phyloP scores from a whole-genome alignment of 2,329 filamentous ascomycete species.

The Neopestalotiopsis rosae region DNA sequence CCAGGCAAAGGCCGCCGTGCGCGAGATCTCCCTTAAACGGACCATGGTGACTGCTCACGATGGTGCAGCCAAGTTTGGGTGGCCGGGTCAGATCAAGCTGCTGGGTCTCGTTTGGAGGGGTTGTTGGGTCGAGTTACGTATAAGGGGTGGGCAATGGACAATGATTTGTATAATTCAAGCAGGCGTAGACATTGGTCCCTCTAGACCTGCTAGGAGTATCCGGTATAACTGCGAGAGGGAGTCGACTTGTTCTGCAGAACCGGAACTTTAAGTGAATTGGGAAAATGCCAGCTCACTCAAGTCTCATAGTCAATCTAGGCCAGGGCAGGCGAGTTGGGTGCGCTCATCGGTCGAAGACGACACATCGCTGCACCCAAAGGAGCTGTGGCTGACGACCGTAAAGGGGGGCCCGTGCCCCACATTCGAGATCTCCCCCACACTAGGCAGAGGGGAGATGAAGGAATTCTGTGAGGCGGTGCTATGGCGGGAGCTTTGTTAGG shows the following conservation, averaged over 20 bases:
- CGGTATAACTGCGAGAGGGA: background rate
- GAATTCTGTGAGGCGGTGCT: constrained; percentile 17
- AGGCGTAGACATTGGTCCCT: constrained; percentile 39
- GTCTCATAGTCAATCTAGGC: constrained; percentile 2
- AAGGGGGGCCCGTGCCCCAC: constrained; percentile 6
- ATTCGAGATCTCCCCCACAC: constrained; percentile 2
- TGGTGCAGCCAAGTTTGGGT: constrained; percentile 25
- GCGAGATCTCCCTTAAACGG: constrained; percentile 92
- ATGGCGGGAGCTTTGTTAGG: background rate
- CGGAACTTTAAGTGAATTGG: background rate
- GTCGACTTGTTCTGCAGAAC: background rate
- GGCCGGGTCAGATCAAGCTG: background rate
- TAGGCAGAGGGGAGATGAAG: background rate
- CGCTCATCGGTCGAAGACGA: constrained; percentile 13
- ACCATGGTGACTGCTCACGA: constrained; percentile 70
- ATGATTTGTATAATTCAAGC: constrained; percentile 25
- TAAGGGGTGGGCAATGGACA: constrained; percentile 23
- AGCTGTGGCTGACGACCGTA: constrained; percentile 16
- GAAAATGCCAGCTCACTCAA: constrained; percentile 16
- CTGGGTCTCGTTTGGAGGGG: constrained; percentile 18
- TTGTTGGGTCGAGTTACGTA: constrained; percentile 28
- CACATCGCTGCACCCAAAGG: constrained; percentile 7
- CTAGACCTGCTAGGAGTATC: constrained; percentile 36
- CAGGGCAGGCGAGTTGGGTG: constrained; percentile 7
- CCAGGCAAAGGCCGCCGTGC: constrained; percentile 98